Percentiles rank a stretch among this genome's conserved stretches.
Evolutionary conservation across 2,329 filamentous ascomycete species (phyloP).

Genomic region (Alternaria hordeiaustralica): DNA sequence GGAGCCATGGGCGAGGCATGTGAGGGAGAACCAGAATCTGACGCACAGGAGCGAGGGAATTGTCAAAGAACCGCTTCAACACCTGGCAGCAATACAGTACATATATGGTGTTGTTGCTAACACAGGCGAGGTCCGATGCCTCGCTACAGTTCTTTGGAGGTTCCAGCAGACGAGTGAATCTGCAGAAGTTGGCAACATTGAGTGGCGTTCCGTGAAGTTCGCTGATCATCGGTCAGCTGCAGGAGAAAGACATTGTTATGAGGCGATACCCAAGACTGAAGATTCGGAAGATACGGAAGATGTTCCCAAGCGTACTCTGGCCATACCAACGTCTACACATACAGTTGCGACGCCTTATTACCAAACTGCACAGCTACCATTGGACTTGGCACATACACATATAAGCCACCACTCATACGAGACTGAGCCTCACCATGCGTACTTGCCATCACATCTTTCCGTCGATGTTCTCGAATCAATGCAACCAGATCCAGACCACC

Average conservation of each 20-base stretch:
- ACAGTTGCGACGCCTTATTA: constrained; percentile 22
- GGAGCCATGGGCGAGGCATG: constrained; percentile 52
- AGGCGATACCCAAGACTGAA: constrained; percentile 13
- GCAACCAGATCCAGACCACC: constrained; percentile 32
- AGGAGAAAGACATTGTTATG: constrained; percentile 25
- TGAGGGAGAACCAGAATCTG: constrained; percentile 36
- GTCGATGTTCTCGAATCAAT: constrained; percentile 31
- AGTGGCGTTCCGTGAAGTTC: constrained; percentile 44
- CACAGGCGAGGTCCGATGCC: constrained; percentile 29
- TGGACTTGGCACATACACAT: constrained; percentile 20
- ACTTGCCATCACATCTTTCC: constrained; percentile 31
- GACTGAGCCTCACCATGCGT: constrained; percentile 17
- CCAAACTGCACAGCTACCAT: constrained; percentile 10
- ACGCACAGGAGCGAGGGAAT: constrained; percentile 28
- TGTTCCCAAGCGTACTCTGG: neutral
- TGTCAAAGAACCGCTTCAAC: constrained; percentile 41
- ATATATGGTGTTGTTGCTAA: constrained; percentile 45
- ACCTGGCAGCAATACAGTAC: constrained; percentile 53
- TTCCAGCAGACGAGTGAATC: constrained; percentile 41
- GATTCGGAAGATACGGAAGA: constrained; percentile 5
- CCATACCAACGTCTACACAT: neutral
- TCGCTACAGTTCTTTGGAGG: constrained; percentile 49
- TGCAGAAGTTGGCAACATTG: constrained; percentile 39
- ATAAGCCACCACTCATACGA: constrained; percentile 19
- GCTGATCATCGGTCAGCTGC: neutral